These are phyloP conservation scores for Pythium scleroteichum DNA, from an alignment of 352 stramenopile species.

Conservation along the genomic window DNA sequence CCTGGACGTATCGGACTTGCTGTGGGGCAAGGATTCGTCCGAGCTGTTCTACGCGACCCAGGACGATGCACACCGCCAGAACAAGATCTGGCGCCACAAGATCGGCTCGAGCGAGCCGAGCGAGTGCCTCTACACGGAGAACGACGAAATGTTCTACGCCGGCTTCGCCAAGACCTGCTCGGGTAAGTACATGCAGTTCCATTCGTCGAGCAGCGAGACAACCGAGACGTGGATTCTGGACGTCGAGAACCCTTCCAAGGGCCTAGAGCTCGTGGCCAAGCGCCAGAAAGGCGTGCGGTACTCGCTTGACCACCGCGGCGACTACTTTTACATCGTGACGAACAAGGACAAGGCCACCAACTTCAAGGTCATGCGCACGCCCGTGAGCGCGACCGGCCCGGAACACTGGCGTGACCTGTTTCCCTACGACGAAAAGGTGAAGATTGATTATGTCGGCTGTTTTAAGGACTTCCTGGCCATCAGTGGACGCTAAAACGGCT, in stretches of 20 bases:
- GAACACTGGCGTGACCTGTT: conserved; percentile 90
- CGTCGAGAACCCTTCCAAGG: conserved; percentile 46
- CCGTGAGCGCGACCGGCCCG: conserved; percentile 42
- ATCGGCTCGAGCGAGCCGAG: conserved; percentile 78
- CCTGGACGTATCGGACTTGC: conserved; percentile 85
- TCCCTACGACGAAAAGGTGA: conserved; percentile 76
- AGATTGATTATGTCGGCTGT: conserved; percentile 84
- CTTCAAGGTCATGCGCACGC: conserved; percentile 90
- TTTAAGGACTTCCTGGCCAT: conserved; percentile 90
- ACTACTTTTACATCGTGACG: conserved; percentile 92
- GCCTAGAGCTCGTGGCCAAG: conserved; percentile 60
- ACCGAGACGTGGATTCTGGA: conserved; percentile 88
- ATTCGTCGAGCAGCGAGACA: conserved; percentile 90
- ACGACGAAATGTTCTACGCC: conserved; percentile 93
- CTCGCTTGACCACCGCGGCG: conserved; percentile 84
- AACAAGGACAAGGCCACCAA: conserved; percentile 94
- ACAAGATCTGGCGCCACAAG: conserved; percentile 93
- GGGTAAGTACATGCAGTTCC: conserved; percentile 92
- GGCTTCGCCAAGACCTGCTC: conserved; percentile 92
- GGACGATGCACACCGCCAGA: conserved; percentile 90
- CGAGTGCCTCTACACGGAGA: conserved; percentile 93
- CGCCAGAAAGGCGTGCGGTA: conserved; percentile 78
- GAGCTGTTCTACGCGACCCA: conserved; percentile 95
- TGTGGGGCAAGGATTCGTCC: conserved; percentile 89
- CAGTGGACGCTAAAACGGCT: conserved; percentile 81